Base-by-base conservation (phyloP, 768 basidiomycete species). In the Panaeolus papilionaceus region DNA sequence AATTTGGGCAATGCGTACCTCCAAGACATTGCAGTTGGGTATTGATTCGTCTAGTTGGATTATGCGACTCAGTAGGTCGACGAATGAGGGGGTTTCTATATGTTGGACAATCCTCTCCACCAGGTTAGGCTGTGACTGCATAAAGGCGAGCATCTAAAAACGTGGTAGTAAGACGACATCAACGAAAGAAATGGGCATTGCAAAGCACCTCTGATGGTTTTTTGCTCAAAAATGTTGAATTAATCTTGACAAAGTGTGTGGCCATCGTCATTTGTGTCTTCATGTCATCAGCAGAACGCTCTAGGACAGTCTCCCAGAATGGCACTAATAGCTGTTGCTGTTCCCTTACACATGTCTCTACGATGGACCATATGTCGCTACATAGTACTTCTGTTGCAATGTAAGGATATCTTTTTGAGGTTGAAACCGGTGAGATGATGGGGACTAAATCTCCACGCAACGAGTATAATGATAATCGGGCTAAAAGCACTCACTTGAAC, bases 361-460 rank as follows among this genome's bases (percentile, higher is more conserved):
- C 90, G 74, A 98, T 94, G 23, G 92, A 93, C 92, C 95, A 98
- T 79, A 97, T 91, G 73, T 97, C 96, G 78, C 94, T 93, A 80
- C 95, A 96, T 39, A 99, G 86, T 26, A 98, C 95, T 77, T 99
- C 97, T 33, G 96, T 95, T 16, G 95, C 92, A 23, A 96, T 89
- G 74, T 94, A 92, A 1, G 96, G 95, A 78, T 95, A 98, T 79
- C 96, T 98, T 51, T 49, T 28, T 58, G 20, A 44, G 47, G 26
- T 58, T 28, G 54, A 58, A 51, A n/a, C 28, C 10, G 54, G 54
- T 58, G 16, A 58, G 54, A 58, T 58, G 54, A 37, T 58, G 54
- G 38, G 40, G 66, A 33, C n/a, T n/a, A 37, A 61, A 45, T 39
- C 38, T 39, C 58, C 44, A 61, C 61, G 64, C 39, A 49, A 62